Base-by-base conservation (phyloP, 495 filamentous ascomycete genomes). In the Penicillium salamii region DNA sequence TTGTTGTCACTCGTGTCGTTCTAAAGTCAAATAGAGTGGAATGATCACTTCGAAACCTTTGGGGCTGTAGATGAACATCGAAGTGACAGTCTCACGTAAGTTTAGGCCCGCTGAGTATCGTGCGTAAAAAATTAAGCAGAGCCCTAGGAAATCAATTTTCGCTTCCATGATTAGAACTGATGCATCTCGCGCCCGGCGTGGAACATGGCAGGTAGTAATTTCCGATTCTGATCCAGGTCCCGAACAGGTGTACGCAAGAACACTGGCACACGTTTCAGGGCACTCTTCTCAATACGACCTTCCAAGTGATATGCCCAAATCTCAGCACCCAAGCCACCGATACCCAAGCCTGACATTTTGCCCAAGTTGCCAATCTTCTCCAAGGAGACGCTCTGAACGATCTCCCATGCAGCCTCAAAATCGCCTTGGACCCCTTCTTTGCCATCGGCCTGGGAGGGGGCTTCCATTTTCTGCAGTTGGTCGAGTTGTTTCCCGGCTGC, bases 161-260 rank as follows among this genome's bases (percentile, higher is more conserved):
- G 8, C 8, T 26, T 26, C 8, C 23, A 20, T 24, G 3, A 21
- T 35, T 43, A 51, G 19, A 51, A 51, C 48, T 43, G 43, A n/a
- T 51, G 48, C 48, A 51, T 36, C 48, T 51, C 48, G 9, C 48
- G 48, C 7, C 48, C 48, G 29, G 48, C 48, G 17, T 51, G 48
- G 40, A 51, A 51, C 48, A 51, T 51, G 14, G 40, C 39, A 7
- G 48, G 48, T 20, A 51, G 33, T 9, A 51, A 13, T 21, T 51
- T 51, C 9, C 48, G 19, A 32, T 44, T 51, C 4, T 37, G 48
- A 21, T 43, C 39, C 13, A 51, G 48, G 29, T 51, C 39, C 7
- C 21, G 20, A 6, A 51, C 48, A 24, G 48, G 48, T 2, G 48
- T 44, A n/a, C 48, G 39, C 15, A 51, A 35, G 0, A 29, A 7